These are phyloP conservation scores for Streptanthus diversifolius DNA, from an alignment of 345 rosid genomes.

Conservation along the genomic window DNA sequence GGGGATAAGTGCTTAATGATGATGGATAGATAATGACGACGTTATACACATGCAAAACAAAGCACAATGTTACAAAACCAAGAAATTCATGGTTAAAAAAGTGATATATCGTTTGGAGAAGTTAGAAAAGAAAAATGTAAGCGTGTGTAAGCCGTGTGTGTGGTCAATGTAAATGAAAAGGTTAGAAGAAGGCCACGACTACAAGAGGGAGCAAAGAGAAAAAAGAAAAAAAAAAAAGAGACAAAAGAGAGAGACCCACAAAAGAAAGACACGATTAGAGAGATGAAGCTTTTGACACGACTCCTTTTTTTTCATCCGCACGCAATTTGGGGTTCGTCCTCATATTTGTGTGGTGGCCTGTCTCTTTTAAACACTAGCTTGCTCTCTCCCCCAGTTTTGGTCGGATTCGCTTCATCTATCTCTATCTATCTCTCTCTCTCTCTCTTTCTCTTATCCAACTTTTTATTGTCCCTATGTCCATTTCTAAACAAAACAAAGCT, in stretches of 20 bases:
- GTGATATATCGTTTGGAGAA: neutral
- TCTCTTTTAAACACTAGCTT: conserved; percentile 2
- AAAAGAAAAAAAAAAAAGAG: conserved; percentile 1
- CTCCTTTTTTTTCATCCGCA: conserved; percentile 17
- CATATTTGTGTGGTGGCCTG: conserved; percentile 16
- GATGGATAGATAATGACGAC: neutral
- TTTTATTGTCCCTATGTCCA: neutral
- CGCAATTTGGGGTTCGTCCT: conserved; percentile 12
- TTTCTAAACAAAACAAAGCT: neutral
- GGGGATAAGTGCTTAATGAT: neutral
- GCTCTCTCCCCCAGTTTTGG: conserved; percentile 27
- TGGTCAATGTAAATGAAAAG: conserved; percentile 9
- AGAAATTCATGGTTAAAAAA: neutral
- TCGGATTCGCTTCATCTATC: conserved; percentile 20
- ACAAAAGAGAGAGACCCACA: conserved; percentile 32
- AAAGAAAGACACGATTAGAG: conserved; percentile 12
- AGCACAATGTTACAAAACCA: neutral
- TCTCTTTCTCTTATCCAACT: conserved; percentile 18
- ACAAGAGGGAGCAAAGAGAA: conserved; percentile 16
- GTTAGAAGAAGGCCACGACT: conserved; percentile 28
- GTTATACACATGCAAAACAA: neutral
- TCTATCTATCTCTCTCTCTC: neutral
- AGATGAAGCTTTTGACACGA: conserved; percentile 28
- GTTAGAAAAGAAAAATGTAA: neutral
- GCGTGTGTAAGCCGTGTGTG: conserved; percentile 7